phyloP scores from a whole-genome alignment of 2,329 filamentous ascomycete species.

The Byssothecium circinans region DNA sequence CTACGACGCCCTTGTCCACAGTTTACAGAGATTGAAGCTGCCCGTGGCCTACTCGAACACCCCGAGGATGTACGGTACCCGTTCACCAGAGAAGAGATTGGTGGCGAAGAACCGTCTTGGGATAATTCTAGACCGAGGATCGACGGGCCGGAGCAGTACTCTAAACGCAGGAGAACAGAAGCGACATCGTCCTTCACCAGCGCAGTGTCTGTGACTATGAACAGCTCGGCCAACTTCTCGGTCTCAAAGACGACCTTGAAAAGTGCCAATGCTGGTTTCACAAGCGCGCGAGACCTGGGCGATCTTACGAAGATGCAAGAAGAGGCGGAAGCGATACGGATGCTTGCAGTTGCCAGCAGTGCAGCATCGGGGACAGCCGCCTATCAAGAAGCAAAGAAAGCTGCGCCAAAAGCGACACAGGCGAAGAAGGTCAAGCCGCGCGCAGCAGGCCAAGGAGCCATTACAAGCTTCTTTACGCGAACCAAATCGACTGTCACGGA shows the following conservation, averaged over 20 bases:
- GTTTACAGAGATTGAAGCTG: slow-evolving; percentile 37
- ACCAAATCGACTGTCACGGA: slow-evolving; percentile 17
- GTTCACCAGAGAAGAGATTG: slow-evolving; percentile 38
- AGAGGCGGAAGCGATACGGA: slow-evolving; percentile 35
- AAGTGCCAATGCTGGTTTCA: slow-evolving; percentile 34
- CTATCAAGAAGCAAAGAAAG: slow-evolving; percentile 32
- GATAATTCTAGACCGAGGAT: slow-evolving; percentile 6
- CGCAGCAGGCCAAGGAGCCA: slow-evolving; percentile 53
- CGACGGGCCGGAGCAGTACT: slow-evolving; percentile 10
- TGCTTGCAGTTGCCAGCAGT: slow-evolving; percentile 26
- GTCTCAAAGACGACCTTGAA: slow-evolving; percentile 27
- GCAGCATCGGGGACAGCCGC: slow-evolving; percentile 19
- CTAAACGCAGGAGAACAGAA: slow-evolving; percentile 35
- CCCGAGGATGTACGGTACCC: slow-evolving; percentile 42
- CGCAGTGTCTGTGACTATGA: slow-evolving; percentile 33
- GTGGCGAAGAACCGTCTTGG: slow-evolving; percentile 29
- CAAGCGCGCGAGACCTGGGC: slow-evolving; percentile 39
- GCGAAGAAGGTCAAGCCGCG: slow-evolving; percentile 38
- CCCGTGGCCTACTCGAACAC: slow-evolving; percentile 27
- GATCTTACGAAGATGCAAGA: slow-evolving; percentile 44
- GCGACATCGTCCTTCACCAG: slow-evolving; percentile 6
- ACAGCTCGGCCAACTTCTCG: slow-evolving; percentile 30
- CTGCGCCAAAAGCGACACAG: slow-evolving; percentile 17
- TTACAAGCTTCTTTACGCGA: slow-evolving; percentile 56
- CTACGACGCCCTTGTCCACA: slow-evolving; percentile 65